Conservation (phyloP, 805 yeast species). For the Spathaspora girioi region DNA sequence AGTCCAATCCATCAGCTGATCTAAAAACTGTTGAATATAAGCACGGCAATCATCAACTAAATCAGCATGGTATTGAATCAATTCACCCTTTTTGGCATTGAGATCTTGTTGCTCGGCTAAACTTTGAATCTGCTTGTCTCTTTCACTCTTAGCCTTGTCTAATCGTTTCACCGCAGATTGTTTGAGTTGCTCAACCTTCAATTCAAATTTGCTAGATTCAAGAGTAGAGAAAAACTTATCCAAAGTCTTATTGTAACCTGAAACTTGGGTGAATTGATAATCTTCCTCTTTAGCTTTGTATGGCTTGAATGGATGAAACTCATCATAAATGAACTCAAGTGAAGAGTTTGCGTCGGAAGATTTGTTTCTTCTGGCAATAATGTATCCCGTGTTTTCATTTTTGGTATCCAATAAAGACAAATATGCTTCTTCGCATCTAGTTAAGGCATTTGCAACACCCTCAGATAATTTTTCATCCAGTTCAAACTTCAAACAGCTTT, state of each 20-base stretch:
- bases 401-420: constrained; percentile 28
- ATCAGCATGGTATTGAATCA: constrained; percentile 66
- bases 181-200: constrained; percentile 73
- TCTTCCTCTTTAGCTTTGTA: constrained; percentile 26
- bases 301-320: constrained; percentile 69
- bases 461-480: constrained; percentile 24
- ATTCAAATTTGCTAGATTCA: constrained; percentile 74
- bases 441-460: constrained; percentile 37
- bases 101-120: constrained; percentile 58
- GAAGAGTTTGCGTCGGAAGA: constrained; percentile 24
- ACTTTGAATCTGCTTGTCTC: constrained; percentile 63
- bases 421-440: constrained; percentile 45
- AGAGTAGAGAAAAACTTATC: constrained; percentile 83
- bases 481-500: constrained; percentile 27
- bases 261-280: constrained; percentile 34
- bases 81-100: constrained; percentile 67
- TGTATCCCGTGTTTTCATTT: constrained; percentile 51
- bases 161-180: constrained; percentile 71
- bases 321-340: constrained; percentile 53
- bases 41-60: constrained; percentile 67
- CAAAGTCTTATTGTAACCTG: constrained; percentile 76
- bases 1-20: constrained; percentile 92
- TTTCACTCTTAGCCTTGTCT: constrained; percentile 71
- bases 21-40: constrained; percentile 62
- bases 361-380: constrained; percentile 56